These are phyloP conservation scores for Pleurotus giganteus DNA, from an alignment of 768 basidiomycete species.

Conservation along the genomic window DNA sequence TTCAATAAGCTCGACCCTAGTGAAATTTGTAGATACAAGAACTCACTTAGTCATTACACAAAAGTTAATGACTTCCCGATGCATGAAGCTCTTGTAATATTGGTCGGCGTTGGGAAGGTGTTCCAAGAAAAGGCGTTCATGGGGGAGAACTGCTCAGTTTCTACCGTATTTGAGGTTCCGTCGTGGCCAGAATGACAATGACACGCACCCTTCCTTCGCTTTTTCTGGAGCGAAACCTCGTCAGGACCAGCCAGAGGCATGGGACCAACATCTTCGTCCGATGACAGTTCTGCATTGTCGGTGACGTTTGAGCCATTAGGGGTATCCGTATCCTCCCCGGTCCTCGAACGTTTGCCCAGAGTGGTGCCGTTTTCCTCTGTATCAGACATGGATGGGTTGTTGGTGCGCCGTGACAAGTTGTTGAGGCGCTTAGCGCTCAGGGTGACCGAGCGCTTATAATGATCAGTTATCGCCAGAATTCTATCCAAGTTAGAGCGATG, in stretches of 20 bases:
- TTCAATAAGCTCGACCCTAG: neutral
- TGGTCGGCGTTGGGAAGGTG: slow-evolving; percentile 91
- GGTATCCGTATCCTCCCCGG: slow-evolving; percentile 11
- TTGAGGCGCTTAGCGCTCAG: neutral
- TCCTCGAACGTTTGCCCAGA: slow-evolving; percentile 46
- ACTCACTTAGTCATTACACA: slow-evolving; percentile 83
- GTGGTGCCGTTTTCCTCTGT: slow-evolving; percentile 32
- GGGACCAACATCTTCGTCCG: slow-evolving; percentile 13
- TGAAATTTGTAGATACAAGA: neutral
- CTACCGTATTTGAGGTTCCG: slow-evolving; percentile 32
- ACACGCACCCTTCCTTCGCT: slow-evolving; percentile 78
- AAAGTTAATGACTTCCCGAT: slow-evolving; percentile 88
- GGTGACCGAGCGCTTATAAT: too few relatives aligned
- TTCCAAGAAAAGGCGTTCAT: slow-evolving; percentile 90
- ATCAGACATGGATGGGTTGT: slow-evolving; percentile 28
- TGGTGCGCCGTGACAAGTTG: neutral
- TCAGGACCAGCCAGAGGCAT: slow-evolving; percentile 70
- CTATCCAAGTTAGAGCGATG: too few relatives aligned
- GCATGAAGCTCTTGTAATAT: slow-evolving; percentile 98
- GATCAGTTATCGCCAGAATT: too few relatives aligned
- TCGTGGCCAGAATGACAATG: slow-evolving; percentile 11
- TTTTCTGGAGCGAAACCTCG: slow-evolving; percentile 49
- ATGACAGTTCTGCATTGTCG: neutral
- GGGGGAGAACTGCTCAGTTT: slow-evolving; percentile 71
- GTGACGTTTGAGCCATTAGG: slow-evolving; percentile 8